Percentiles rank a stretch among this genome's conserved stretches.
phyloP scores from a whole-genome alignment of 2,329 filamentous ascomycete species.

The Trichoderma sp. region DNA sequence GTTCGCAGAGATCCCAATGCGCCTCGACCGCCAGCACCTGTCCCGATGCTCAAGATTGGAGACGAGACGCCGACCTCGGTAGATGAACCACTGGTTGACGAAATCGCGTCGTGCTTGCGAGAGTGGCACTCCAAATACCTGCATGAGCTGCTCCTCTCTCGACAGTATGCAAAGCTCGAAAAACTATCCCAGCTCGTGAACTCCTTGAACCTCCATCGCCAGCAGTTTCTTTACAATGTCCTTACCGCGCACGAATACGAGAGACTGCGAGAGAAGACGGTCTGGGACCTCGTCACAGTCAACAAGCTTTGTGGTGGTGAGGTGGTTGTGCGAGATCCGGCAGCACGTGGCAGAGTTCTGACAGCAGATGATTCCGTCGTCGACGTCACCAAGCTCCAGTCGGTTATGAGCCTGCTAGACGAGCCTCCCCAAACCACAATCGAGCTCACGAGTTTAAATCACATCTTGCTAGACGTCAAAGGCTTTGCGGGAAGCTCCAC shows the following conservation, averaged over 20 bases:
- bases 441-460: constrained; percentile 71
- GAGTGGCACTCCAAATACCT: constrained; percentile 99
- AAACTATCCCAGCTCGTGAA: constrained; percentile 76
- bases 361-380: constrained; percentile 92
- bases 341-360: constrained; percentile 76
- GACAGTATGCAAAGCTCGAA: constrained; percentile 78
- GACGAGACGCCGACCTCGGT: constrained; percentile 91
- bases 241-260: constrained; percentile 81
- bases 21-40: constrained; percentile 81
- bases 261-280: constrained; percentile 78
- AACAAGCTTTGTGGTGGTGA: constrained; percentile 94
- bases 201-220: constrained; percentile 77
- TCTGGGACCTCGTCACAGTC: constrained; percentile 91
- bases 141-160: constrained; percentile 80
- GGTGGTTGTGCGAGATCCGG: constrained; percentile 89
- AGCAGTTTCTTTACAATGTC: constrained; percentile 91
- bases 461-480: constrained; percentile 80
- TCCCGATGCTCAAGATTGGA: constrained; percentile 96
- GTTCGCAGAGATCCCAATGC: constrained; percentile 61
- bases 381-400: constrained; percentile 85
- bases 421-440: constrained; percentile 67
- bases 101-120: constrained; percentile 92
- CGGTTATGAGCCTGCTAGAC: constrained; percentile 90
- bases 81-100: constrained; percentile 89
- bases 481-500: constrained; percentile 73